phyloP scores from a whole-genome alignment of 1,139 yeast species.

The Neolecta irregularis region DNA sequence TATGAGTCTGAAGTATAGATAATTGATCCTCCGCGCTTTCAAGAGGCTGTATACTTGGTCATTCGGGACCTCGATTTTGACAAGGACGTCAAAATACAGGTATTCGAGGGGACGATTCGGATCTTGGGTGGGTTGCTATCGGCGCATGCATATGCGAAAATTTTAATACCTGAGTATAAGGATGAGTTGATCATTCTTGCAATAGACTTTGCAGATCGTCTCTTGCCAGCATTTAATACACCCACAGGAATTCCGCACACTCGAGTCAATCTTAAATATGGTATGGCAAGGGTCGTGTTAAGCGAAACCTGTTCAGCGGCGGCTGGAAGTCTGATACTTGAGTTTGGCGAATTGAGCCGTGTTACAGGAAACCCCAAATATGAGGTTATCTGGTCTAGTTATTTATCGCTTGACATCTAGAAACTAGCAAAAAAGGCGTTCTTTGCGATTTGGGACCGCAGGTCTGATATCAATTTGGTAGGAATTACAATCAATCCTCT shows the following conservation, averaged over 20 bases:
- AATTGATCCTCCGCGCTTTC: no score
- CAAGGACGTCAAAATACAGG: constrained; percentile 61
- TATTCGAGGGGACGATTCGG: constrained; percentile 84
- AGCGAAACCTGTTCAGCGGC: constrained; percentile 78
- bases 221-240: constrained; percentile 21
- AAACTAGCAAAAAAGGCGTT: constrained; percentile 30
- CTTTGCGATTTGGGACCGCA: constrained; percentile 51
- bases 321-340: constrained; percentile 75
- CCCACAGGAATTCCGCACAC: constrained; percentile 19
- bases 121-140: constrained; percentile 86
- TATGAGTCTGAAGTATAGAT: no score
- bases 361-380: constrained; percentile 65
- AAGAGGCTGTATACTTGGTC: no score
- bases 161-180: no score
- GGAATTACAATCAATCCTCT: constrained; percentile 67
- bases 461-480: constrained; percentile 46
- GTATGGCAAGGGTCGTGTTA: constrained; percentile 46
- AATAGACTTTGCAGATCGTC: constrained; percentile 44
- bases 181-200: constrained; percentile 67
- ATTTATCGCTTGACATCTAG: constrained; percentile 63
- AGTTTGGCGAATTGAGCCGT: constrained; percentile 66
- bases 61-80: no score
- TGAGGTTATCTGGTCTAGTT: constrained; percentile 64
- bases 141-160: no score
- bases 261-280: constrained; percentile 29